Conservation (phyloP, 2,329 filamentous ascomycete genomes). For the Stemphylium lycopersici region DNA sequence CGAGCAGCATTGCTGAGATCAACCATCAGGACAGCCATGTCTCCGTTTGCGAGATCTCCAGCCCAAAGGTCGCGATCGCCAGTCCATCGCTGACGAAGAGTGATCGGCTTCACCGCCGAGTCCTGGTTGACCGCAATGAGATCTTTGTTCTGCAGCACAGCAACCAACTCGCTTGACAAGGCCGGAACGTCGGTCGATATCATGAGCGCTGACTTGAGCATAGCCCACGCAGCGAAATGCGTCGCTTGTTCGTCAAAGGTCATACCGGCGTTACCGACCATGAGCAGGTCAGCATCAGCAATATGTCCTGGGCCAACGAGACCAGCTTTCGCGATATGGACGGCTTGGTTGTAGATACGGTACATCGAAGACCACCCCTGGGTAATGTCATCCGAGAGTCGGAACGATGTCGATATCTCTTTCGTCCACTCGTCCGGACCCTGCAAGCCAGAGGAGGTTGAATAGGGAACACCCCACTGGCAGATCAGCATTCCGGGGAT, state of each 20-base stretch:
- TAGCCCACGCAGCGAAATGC: slow-evolving; percentile 29
- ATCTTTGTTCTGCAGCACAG: slow-evolving; percentile 29
- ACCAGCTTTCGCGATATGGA: slow-evolving; percentile 27
- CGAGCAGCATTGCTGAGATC: slow-evolving; percentile 24
- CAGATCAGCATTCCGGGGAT: slow-evolving; percentile 27
- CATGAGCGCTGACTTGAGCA: slow-evolving; percentile 31
- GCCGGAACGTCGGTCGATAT: slow-evolving; percentile 23
- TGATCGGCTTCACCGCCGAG: slow-evolving; percentile 26
- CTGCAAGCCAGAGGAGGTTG: slow-evolving; percentile 19
- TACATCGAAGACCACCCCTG: slow-evolving; percentile 22
- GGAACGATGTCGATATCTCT: slow-evolving; percentile 26
- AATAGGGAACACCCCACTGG: slow-evolving; percentile 25
- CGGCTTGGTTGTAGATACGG: slow-evolving; percentile 29
- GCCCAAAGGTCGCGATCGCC: slow-evolving; percentile 25
- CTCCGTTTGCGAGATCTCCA: slow-evolving; percentile 27
- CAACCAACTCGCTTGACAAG: slow-evolving; percentile 17
- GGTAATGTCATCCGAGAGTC: slow-evolving; percentile 25
- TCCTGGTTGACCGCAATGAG: slow-evolving; percentile 29
- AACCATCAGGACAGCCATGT: slow-evolving; percentile 25
- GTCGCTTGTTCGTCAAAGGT: slow-evolving; percentile 30
- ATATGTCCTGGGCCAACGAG: slow-evolving; percentile 22
- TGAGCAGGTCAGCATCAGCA: slow-evolving; percentile 27
- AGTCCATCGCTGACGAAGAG: slow-evolving; percentile 26
- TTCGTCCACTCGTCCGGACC: slow-evolving; percentile 26
- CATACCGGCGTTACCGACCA: slow-evolving; percentile 25